Base-by-base conservation (phyloP, 2,329 filamentous ascomycete species). In the Trematosphaeria pertusa region DNA sequence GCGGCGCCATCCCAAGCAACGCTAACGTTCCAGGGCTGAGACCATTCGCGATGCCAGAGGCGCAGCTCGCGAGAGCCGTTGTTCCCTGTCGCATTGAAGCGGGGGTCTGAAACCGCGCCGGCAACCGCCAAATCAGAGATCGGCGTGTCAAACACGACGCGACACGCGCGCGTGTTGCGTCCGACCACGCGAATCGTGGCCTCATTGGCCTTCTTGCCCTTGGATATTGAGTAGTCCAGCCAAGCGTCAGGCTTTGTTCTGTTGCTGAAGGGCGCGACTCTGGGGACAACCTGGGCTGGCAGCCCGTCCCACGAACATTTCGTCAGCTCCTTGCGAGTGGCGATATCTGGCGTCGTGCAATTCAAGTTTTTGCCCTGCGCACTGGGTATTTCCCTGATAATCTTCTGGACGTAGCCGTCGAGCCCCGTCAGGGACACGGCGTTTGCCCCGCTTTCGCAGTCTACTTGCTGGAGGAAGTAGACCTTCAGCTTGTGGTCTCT, bases 21-120 rank as follows among this genome's bases (percentile, higher is more conserved):
- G 59, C 89, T 84, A 14, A 96, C 86, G 12, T 81, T 80, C 89
- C 92, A 97, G 3, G 81, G 81, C 20, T 84, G 83, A 37, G 85
- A 81, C 87, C 90, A 96, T 26, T 86, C 83, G 24, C 94, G 81
- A 56, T 89, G 88, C 87, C 92, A 97, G 9, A 97, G 80, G 48
- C 87, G 82, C 42, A 96, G 79, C 50, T 87, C 83, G 32, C 78
- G 79, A 46, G 88, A 79, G 1, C 88, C 89, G 10, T 79, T 78
- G 6, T 83, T 77, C 1, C 85, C 82, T 5, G 84, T 81, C 33
- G 80, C 75, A 14, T 86, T 82, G 67, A 91, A 90, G 34, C 87
- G 82, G 18, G 79, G 73, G 63, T 89, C 83, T 53, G 82, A 81
- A 18, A 78, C 72, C 1, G 81, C 82, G 42, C 83, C 87, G 11